phyloP scores from a whole-genome alignment of 2,329 filamentous ascomycete species.

The Diaporthe destruens region DNA sequence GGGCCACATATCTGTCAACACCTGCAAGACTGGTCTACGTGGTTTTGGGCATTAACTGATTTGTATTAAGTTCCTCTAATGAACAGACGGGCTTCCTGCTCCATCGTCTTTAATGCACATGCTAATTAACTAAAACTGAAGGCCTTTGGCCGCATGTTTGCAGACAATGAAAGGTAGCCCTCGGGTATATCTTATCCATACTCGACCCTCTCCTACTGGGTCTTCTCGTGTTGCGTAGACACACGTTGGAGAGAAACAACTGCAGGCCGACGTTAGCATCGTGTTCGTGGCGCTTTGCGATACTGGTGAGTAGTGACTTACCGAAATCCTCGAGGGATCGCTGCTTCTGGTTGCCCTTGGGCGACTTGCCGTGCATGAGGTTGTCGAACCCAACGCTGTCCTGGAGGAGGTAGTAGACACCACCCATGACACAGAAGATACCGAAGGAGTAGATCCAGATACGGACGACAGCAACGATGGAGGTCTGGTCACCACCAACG shows the following conservation, averaged over 20 bases:
- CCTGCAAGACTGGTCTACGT: not conserved
- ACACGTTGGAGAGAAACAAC: constrained; percentile 91
- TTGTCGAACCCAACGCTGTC: constrained; percentile 87
- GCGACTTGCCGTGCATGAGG: constrained; percentile 90
- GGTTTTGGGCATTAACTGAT: constrained; percentile 40
- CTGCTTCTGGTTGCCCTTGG: constrained; percentile 85
- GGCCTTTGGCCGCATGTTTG: constrained; percentile 39
- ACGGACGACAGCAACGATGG: constrained; percentile 86
- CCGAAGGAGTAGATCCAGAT: constrained; percentile 94
- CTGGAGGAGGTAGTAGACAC: constrained; percentile 83
- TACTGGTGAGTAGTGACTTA: constrained; percentile 62
- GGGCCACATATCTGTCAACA: constrained; percentile 7
- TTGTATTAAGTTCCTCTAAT: constrained; percentile 45
- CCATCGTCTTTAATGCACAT: constrained; percentile 42
- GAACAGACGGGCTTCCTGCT: constrained; percentile 41
- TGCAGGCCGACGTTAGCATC: constrained; percentile 64
- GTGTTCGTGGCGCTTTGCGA: not conserved
- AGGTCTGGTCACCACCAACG: constrained; percentile 72
- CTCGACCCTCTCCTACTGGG: constrained; percentile 65
- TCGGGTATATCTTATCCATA: constrained; percentile 41
- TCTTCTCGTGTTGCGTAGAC: constrained; percentile 93
- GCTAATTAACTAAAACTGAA: constrained; percentile 41
- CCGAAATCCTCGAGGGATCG: constrained; percentile 89
- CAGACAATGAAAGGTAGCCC: constrained; percentile 37
- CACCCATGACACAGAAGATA: constrained; percentile 80